These are phyloP conservation scores for Rubroshorea leprosula DNA, from an alignment of 345 rosid genomes.

Conservation along the genomic window DNA sequence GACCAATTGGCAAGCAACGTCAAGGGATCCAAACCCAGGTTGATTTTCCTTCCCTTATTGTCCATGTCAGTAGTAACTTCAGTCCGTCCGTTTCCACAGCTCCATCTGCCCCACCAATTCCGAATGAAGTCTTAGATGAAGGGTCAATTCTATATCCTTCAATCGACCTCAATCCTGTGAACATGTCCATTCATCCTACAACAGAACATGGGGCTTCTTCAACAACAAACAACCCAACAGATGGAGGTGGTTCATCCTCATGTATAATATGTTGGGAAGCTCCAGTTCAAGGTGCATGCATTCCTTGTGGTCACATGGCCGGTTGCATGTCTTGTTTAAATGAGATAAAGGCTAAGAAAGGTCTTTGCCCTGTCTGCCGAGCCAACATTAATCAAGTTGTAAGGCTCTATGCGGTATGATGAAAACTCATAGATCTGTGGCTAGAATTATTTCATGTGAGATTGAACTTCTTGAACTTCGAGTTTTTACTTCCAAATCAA, in stretches of 20 bases:
- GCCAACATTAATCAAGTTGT: conserved; percentile 35
- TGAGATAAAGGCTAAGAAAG: conserved; percentile 40
- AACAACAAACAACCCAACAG: conserved; percentile 19
- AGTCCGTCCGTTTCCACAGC: conserved; percentile 24
- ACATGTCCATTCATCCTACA: conserved; percentile 13
- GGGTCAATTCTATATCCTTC: conserved; percentile 34
- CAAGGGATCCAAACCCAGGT: conserved; percentile 10
- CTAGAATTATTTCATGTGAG: too few relatives aligned
- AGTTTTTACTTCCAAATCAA: too few relatives aligned
- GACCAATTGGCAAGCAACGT: conserved; percentile 21
- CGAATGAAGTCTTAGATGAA: conserved; percentile 20
- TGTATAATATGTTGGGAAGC: conserved; percentile 55
- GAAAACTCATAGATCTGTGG: too few relatives aligned
- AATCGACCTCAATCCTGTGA: conserved; percentile 23
- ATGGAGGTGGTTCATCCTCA: conserved; percentile 25
- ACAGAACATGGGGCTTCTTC: conserved; percentile 9
- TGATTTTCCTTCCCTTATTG: conserved; percentile 7
- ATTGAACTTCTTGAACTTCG: too few relatives aligned
- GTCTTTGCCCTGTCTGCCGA: conserved; percentile 50
- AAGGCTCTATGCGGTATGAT: conserved; percentile 40
- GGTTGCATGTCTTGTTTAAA: conserved; percentile 52
- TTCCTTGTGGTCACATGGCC: conserved; percentile 58
- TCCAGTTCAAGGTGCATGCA: conserved; percentile 44
- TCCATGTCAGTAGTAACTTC: conserved; percentile 17
- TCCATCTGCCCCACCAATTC: conserved; percentile 28